Evolutionary conservation across 2,329 filamentous ascomycete genomes (phyloP).

Genomic region (Fusarium odoratissimum): DNA sequence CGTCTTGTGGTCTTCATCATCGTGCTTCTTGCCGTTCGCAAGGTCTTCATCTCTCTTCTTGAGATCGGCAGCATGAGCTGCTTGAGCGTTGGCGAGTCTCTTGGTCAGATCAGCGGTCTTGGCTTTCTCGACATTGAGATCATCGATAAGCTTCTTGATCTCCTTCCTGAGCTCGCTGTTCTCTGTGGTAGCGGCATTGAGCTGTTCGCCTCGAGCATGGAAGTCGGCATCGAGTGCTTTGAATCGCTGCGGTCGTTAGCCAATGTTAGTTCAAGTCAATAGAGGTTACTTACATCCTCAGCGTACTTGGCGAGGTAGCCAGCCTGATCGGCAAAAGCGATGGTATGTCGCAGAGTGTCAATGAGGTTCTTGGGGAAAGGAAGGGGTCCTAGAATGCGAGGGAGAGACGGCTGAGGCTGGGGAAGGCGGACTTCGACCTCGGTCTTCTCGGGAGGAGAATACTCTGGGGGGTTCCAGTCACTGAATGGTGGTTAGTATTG

Average conservation of each 20-base stretch:
- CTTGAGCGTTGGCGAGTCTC: background rate
- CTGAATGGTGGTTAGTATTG: background rate
- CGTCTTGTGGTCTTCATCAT: background rate
- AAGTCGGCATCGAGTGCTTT: background rate
- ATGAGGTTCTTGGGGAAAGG: constrained; percentile 28
- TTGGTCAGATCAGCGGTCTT: background rate
- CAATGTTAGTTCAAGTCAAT: background rate
- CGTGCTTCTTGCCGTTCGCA: background rate
- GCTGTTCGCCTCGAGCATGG: background rate
- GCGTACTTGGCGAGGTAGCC: background rate
- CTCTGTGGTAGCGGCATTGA: background rate
- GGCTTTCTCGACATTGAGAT: background rate
- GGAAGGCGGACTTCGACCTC: constrained; percentile 24
- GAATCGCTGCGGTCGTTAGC: background rate
- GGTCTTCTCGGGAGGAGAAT: background rate
- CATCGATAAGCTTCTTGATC: background rate
- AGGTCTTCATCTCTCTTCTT: background rate
- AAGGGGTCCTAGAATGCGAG: constrained; percentile 7
- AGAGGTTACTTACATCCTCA: background rate
- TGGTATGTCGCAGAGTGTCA: constrained; percentile 18
- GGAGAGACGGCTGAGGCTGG: constrained; percentile 9
- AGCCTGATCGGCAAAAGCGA: constrained; percentile 26
- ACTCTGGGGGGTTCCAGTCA: background rate
- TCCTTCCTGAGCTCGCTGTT: background rate
- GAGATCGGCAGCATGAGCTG: background rate